Evolutionary conservation across 176 grass and related monocot genomes (phyloP).

Genomic region (Avena atlantica): DNA sequence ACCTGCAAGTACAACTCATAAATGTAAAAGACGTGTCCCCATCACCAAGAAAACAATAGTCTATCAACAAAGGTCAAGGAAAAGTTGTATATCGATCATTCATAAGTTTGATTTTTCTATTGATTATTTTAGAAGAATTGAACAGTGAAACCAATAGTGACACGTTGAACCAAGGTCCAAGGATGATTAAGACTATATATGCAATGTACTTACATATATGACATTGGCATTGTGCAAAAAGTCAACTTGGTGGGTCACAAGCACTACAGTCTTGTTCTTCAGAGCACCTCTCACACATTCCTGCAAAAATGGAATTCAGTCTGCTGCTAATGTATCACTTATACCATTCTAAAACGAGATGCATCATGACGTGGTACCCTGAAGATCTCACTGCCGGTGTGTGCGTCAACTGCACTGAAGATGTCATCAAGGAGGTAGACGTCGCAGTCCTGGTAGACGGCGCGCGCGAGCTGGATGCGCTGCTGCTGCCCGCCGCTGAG

Average conservation of each 20-base stretch:
- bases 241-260: slow-evolving; percentile 93
- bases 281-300: slow-evolving; percentile 83
- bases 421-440: slow-evolving; percentile 94
- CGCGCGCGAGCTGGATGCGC: slow-evolving; percentile 88
- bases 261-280: slow-evolving; percentile 81
- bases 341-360: not conserved
- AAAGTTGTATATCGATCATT: not conserved
- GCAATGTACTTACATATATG: slow-evolving; percentile 65
- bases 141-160: no score
- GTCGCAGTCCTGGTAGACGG: slow-evolving; percentile 85
- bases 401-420: slow-evolving; percentile 89
- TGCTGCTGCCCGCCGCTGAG: slow-evolving; percentile 96
- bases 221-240: slow-evolving; percentile 85
- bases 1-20: slow-evolving; percentile 39
- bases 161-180: no score
- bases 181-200: not conserved
- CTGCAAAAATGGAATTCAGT: slow-evolving; percentile 43
- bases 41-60: no score
- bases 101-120: not conserved
- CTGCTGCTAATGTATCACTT: no score
- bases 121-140: no score
- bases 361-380: slow-evolving; percentile 45
- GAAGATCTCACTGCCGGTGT: slow-evolving; percentile 83
- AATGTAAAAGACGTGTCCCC: no score
- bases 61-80: no score